A percentile compares a stretch with the other conserved stretches of the same genome.
These are phyloP conservation scores for Paramecium primaurelia DNA, from an alignment of 73 alveolate species.

Conservation along the genomic window DNA sequence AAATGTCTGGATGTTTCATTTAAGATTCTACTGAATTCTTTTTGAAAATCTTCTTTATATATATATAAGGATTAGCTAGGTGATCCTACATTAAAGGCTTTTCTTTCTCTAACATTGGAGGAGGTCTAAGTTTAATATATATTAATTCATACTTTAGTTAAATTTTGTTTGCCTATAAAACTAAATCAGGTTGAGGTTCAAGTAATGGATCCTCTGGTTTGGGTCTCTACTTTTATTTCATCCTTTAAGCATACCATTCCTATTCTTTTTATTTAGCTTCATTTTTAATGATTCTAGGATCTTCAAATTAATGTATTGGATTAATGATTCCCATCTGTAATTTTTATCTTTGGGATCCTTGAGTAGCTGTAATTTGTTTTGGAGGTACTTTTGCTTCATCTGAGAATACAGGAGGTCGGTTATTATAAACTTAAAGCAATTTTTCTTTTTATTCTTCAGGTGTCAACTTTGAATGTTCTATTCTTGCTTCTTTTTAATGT, in stretches of 20 bases:
- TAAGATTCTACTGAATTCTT: constrained; percentile 20
- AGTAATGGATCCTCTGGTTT: constrained; percentile 21
- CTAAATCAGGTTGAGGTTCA: constrained; percentile 7
- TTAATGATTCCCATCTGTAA: not conserved
- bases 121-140: not conserved
- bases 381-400: not conserved
- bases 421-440: not conserved
- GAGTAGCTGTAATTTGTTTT: not conserved
- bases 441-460: not conserved
- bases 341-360: not conserved
- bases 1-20: constrained; percentile 25
- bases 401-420: constrained; percentile 15
- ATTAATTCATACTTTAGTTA: not conserved
- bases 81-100: not conserved
- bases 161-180: not conserved
- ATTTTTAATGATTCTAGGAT: not conserved
- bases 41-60: constrained; percentile 18
- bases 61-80: not conserved
- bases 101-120: constrained; percentile 32
- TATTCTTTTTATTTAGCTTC: not conserved
- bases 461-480: not conserved
- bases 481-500: constrained; percentile 3
- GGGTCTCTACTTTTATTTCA: not conserved
- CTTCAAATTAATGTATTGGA: constrained; percentile 18
- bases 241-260: constrained; percentile 39